Evolutionary conservation across 2,329 filamentous ascomycete genomes (phyloP), one percentile per base, ranked within the genome.

Genomic region (Venturia effusa): DNA sequence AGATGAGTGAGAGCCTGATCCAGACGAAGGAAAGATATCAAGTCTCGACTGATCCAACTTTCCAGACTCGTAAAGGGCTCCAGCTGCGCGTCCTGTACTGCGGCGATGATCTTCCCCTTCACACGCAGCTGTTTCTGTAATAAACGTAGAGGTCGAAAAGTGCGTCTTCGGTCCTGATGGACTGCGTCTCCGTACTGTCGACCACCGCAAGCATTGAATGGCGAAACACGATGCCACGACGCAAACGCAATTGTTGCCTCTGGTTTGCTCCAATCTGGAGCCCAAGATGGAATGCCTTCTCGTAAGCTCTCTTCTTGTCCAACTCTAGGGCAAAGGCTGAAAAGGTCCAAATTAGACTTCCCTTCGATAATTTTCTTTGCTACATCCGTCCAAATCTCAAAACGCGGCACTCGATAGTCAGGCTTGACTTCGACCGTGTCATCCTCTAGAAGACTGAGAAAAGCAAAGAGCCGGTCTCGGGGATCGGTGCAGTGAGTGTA

Each of bases 271-370:
- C 61, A 63, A 27, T 63, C 61, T 17, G 61, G 61, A 5, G 51
- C 61, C 61, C 61, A 63, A 5, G 61, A 63, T 8, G 61, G 61
- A 6, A 63, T 34, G 30, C 61, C 61, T 32, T 63, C 61, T 13
- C 51, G 34, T 7, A 37, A 8, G 41, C 61, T 63, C 17, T 55
- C 34, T n/a, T 45, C 45, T 15, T 48, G 61, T 30, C 45, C 51
- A 54, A 24, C 40, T 27, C 61, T 45, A 17, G 61, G 61, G 13
- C 22, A 24, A 15, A 63, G 39, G 48, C 61, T 59, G 34, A 63
- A 37, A 30, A 63, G 57, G 17, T 63, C 61, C 48, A 63, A 57
- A 17, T n/a, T 51, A 24, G 32, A n/a, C 45, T 63, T 55, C 17
- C 30, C 61, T 55, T 63, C 61, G 30, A 63, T 57, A 19, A 55